phyloP scores from a whole-genome alignment of 768 basidiomycete species.

The Suillus luteus region DNA sequence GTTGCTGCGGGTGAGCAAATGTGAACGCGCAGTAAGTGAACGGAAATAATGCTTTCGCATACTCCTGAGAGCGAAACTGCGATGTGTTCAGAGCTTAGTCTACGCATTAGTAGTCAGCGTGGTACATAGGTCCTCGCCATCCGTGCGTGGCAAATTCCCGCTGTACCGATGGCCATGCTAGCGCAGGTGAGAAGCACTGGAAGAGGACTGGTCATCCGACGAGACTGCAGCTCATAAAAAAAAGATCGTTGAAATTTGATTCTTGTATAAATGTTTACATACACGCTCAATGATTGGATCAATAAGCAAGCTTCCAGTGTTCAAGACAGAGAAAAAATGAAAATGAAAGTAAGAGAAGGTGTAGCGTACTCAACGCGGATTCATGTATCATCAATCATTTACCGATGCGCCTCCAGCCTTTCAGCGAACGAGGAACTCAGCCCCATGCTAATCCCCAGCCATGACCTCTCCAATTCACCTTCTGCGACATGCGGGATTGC shows the following conservation, averaged over 20 bases:
- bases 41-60: constrained; percentile 48
- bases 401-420: neutral
- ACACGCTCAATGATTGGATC: neutral
- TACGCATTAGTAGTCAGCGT: too few species aligned
- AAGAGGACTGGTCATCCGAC: neutral
- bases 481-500: neutral
- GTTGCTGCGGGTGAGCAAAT: constrained; percentile 39
- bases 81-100: too few species aligned
- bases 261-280: neutral
- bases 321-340: neutral
- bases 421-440: constrained; percentile 22
- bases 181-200: neutral
- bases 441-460: constrained; percentile 22
- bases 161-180: neutral
- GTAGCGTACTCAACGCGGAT: neutral
- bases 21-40: neutral
- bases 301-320: neutral
- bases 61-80: constrained; percentile 25
- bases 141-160: neutral
- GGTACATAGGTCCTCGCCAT: too few species aligned
- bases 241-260: neutral
- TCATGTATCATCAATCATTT: neutral
- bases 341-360: neutral
- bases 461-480: constrained; percentile 15
- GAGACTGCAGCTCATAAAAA: neutral